Base-by-base conservation (phyloP, 306 rosid species). In the Pyrus pyrifolia region DNA sequence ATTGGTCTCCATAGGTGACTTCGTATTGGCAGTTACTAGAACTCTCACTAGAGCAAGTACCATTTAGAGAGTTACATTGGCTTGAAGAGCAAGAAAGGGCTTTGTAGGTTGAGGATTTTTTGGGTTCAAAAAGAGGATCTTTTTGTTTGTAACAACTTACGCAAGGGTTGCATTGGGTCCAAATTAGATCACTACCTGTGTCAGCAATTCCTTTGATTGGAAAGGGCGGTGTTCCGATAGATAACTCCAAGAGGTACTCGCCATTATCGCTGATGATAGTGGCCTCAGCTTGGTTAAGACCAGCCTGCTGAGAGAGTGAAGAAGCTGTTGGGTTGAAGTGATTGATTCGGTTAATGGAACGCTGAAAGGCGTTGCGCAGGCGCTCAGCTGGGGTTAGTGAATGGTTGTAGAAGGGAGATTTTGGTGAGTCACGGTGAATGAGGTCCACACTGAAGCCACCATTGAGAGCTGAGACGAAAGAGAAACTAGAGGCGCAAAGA, bases 161-260 rank as follows among this genome's bases (percentile, higher is more conserved):
- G 74, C 97, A 91, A 6, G 92, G 97, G 13, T 49, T 0, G 76
- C 97, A 91, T 21, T 89, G 97, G 0, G 78, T 49, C 97, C 97
- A 91, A 8, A 79, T 61, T 6, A 91, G 67, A 59, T 78, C 85
- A 51, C 97, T 91, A 3, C 92, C 93, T 0, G 93, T 91, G 44
- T 91, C 97, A 2, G 75, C 84, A 13, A 84, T n/a, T 35, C 85
- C 97, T 0, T 68, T 25, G 42, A 83, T 11, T 1, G 65, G 13
- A 51, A 83, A 35, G 1, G 89, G 86, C 0, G 97, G 97, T 3
- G 92, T 87, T 13, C 97, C 97, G 10, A 91, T 2, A 0, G 87
- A 76, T 22, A 86, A 30, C 0, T 64, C 67, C 89, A 91, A 38
- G 8, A 89, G 85, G 51, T 86, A 91, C 12, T 82, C 89, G 1